A percentile compares a stretch with the other conserved stretches of the same genome.
These are phyloP conservation scores for Musa troglodytarum DNA, from an alignment of 176 grass and related monocot genomes.

Conservation along the genomic window DNA sequence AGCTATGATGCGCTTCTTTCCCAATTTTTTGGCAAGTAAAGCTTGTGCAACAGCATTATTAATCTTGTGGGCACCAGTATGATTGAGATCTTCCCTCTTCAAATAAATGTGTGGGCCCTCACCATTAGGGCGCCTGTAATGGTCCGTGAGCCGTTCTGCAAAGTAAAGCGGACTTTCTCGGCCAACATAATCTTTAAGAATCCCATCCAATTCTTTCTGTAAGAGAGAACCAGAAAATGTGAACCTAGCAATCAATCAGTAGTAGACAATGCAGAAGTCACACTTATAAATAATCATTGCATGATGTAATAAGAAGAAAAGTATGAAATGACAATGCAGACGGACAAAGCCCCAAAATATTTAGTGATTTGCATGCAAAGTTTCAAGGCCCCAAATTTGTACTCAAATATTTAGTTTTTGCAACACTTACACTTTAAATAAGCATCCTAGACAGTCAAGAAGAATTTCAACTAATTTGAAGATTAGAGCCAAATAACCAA, in stretches of 20 bases:
- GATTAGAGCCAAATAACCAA: too few species aligned
- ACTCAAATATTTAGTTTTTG: too few species aligned
- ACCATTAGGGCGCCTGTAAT: conserved; percentile 54
- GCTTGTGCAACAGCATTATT: conserved; percentile 91
- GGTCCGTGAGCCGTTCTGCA: conserved; percentile 73
- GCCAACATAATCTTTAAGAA: conserved; percentile 87
- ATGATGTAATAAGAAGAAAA: too few species aligned
- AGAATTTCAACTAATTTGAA: too few species aligned
- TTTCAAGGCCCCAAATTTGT: too few species aligned
- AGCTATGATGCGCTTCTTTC: conserved; percentile 90
- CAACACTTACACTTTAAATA: too few species aligned
- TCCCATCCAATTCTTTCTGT: conserved; percentile 67
- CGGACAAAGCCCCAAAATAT: too few species aligned
- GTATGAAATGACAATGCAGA: too few species aligned
- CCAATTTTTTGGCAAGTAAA: conserved; percentile 65
- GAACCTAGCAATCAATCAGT: not conserved
- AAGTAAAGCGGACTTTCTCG: conserved; percentile 94
- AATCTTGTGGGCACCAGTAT: conserved; percentile 96
- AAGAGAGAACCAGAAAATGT: not conserved
- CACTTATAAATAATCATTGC: too few species aligned
- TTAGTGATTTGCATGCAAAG: too few species aligned
- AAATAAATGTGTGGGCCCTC: conserved; percentile 66
- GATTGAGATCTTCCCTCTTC: conserved; percentile 97
- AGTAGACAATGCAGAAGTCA: not conserved
- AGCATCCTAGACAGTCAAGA: too few species aligned